These are phyloP conservation scores for Lipomyces orientalis DNA, from an alignment of 805 yeast genomes.

Conservation along the genomic window DNA sequence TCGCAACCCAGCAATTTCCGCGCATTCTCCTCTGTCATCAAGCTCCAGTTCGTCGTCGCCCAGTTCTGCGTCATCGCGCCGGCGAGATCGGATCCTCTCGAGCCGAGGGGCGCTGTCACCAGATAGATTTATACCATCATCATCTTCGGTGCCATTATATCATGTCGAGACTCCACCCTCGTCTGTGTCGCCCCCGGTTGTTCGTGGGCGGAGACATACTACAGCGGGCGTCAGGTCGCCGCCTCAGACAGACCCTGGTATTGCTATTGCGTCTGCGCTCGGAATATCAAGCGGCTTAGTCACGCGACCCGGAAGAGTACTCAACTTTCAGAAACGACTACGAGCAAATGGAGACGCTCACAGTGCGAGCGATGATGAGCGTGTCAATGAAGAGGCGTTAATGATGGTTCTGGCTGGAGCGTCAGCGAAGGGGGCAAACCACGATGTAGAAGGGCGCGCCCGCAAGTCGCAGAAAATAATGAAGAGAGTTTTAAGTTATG, in stretches of 20 bases:
- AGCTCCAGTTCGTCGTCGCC: slow-evolving; percentile 11
- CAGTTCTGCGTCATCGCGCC: slow-evolving; percentile 10
- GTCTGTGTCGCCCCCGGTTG: slow-evolving; percentile 6
- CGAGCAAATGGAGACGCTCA: background rate
- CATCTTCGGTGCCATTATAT: slow-evolving; percentile 26
- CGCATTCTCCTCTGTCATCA: slow-evolving; percentile 10
- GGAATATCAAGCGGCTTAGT: slow-evolving; percentile 12
- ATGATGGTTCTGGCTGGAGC: slow-evolving; percentile 27
- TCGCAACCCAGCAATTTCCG: background rate
- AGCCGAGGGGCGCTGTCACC: slow-evolving; percentile 32
- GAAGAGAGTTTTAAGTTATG: slow-evolving; percentile 23
- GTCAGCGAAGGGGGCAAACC: slow-evolving; percentile 16
- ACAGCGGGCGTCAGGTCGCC: background rate
- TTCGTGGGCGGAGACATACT: slow-evolving; percentile 3
- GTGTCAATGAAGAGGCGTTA: slow-evolving; percentile 15
- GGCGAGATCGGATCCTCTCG: slow-evolving; percentile 19
- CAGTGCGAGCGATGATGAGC: slow-evolving; percentile 8
- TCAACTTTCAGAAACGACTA: slow-evolving; percentile 7
- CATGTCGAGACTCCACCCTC: slow-evolving; percentile 31
- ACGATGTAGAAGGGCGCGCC: background rate
- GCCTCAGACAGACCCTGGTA: slow-evolving; percentile 6
- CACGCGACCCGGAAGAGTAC: background rate
- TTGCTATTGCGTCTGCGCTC: slow-evolving; percentile 22
- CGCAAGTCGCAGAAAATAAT: slow-evolving; percentile 9
- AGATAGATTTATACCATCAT: slow-evolving; percentile 35